phyloP scores from a whole-genome alignment of 148 eudicot genomes.

The Arctostaphylos glauca region DNA sequence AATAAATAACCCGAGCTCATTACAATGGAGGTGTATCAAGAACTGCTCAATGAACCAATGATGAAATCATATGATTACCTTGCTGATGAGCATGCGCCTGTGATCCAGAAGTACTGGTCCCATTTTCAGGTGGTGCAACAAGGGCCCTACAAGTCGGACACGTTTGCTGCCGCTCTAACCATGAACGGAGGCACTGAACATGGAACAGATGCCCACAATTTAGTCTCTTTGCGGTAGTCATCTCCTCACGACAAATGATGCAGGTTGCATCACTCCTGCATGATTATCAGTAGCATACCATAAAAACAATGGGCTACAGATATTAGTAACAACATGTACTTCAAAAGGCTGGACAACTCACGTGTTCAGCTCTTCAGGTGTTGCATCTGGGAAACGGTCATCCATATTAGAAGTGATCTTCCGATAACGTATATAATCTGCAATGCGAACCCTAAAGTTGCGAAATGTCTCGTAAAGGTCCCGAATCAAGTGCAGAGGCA shows the following conservation, averaged over 20 bases:
- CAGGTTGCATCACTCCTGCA: slow-evolving; percentile 94
- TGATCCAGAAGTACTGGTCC: slow-evolving; percentile 46
- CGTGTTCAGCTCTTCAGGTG: slow-evolving; percentile 77
- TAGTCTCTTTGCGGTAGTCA: slow-evolving; percentile 90
- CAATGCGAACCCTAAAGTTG: slow-evolving; percentile 89
- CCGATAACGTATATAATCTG: slow-evolving; percentile 93
- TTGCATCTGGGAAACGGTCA: slow-evolving; percentile 98
- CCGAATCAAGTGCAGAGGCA: slow-evolving; percentile 93
- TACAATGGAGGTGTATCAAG: neutral
- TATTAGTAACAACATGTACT: neutral
- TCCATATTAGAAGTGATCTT: slow-evolving; percentile 98
- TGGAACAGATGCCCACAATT: slow-evolving; percentile 94
- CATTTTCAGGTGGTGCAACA: slow-evolving; percentile 82
- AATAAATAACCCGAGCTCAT: neutral
- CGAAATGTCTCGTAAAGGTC: slow-evolving; percentile 98
- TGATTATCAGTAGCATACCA: slow-evolving; percentile 21
- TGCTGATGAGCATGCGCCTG: slow-evolving; percentile 52
- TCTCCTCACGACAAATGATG: slow-evolving; percentile 99
- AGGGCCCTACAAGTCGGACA: slow-evolving; percentile 99
- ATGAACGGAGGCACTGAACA: slow-evolving; percentile 95
- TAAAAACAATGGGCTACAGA: slow-evolving; percentile 1
- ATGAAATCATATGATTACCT: slow-evolving; percentile 34
- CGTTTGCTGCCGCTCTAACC: slow-evolving; percentile 97
- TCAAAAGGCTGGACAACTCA: slow-evolving; percentile 35
- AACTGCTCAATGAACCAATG: neutral